These are phyloP conservation scores for Mycosphaerelloides madeirae DNA, from an alignment of 2,329 filamentous ascomycete genomes.

Conservation along the genomic window DNA sequence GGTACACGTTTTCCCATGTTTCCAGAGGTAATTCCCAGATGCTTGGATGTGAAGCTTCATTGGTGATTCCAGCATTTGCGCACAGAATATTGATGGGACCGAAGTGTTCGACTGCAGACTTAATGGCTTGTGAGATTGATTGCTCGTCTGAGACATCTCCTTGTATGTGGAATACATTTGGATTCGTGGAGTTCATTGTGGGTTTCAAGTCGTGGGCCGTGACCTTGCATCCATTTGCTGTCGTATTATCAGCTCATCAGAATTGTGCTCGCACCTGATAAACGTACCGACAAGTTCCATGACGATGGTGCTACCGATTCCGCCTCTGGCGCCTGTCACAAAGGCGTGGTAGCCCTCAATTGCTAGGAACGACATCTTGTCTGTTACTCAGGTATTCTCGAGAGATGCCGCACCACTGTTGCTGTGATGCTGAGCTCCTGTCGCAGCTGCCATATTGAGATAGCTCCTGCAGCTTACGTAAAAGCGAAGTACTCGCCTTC, in stretches of 20 bases:
- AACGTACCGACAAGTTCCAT: slow-evolving; percentile 49
- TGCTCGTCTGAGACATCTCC: slow-evolving; percentile 48
- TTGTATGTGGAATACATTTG: slow-evolving; percentile 39
- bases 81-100: slow-evolving; percentile 51
- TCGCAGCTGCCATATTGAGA: too few relatives aligned
- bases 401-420: too few relatives aligned
- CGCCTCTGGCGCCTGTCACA: slow-evolving; percentile 50
- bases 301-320: slow-evolving; percentile 49
- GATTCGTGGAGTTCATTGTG: slow-evolving; percentile 28
- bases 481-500: too few relatives aligned
- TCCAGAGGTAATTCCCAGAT: slow-evolving; percentile 51
- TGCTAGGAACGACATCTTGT: slow-evolving; percentile 41
- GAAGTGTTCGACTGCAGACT: slow-evolving; percentile 43
- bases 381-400: too few relatives aligned
- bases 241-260: neutral
- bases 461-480: too few relatives aligned
- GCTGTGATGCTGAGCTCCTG: neutral
- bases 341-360: slow-evolving; percentile 51
- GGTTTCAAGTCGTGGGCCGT: slow-evolving; percentile 48
- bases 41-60: slow-evolving; percentile 45
- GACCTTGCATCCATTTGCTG: slow-evolving; percentile 50
- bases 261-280: neutral
- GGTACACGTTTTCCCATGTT: slow-evolving; percentile 51
- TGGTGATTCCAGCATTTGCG: slow-evolving; percentile 51
- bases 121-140: slow-evolving; percentile 37